Percentiles rank a stretch among this genome's conserved stretches.
These are phyloP conservation scores for Stephania yunnanensis DNA, from an alignment of 164 flowering plant species.

Conservation along the genomic window DNA sequence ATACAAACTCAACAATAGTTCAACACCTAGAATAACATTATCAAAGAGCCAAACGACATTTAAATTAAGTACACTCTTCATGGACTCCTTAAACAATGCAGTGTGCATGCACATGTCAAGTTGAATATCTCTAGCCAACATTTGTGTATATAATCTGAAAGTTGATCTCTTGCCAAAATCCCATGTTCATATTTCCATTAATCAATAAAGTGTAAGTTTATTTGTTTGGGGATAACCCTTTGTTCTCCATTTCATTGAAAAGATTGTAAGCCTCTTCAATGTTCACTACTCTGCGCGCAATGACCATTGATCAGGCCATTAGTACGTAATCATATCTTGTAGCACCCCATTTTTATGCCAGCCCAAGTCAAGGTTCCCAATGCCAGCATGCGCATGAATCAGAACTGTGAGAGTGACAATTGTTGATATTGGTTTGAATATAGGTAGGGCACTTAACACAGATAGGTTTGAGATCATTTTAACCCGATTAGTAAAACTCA, in stretches of 20 bases:
- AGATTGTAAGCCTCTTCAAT: conserved; percentile 40
- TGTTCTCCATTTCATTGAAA: conserved; percentile 46
- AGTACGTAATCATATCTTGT: conserved; percentile 66
- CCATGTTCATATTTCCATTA: conserved; percentile 40
- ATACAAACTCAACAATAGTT: too few species aligned
- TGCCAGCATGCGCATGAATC: conserved; percentile 51
- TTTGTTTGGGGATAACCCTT: conserved; percentile 52
- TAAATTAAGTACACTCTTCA: conserved; percentile 19
- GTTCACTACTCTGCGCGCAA: conserved; percentile 35
- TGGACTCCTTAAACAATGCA: conserved; percentile 42
- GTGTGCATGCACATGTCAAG: conserved; percentile 54
- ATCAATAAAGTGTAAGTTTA: conserved; percentile 62
- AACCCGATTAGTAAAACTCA: too few species aligned
- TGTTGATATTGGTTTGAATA: too few species aligned
- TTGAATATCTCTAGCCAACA: conserved; percentile 49
- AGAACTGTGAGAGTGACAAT: conserved; percentile 56
- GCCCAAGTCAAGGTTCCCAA: conserved; percentile 29
- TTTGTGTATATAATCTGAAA: conserved; percentile 48
- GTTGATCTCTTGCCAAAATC: conserved; percentile 45
- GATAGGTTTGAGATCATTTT: too few species aligned
- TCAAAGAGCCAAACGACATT: conserved; percentile 38
- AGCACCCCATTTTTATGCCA: conserved; percentile 43
- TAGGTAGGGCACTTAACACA: too few species aligned
- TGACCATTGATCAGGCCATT: conserved; percentile 63
- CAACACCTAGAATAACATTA: conserved; percentile 21